Conservation (phyloP, 1,139 yeast species). For the Scheffersomyces insectosa region DNA sequence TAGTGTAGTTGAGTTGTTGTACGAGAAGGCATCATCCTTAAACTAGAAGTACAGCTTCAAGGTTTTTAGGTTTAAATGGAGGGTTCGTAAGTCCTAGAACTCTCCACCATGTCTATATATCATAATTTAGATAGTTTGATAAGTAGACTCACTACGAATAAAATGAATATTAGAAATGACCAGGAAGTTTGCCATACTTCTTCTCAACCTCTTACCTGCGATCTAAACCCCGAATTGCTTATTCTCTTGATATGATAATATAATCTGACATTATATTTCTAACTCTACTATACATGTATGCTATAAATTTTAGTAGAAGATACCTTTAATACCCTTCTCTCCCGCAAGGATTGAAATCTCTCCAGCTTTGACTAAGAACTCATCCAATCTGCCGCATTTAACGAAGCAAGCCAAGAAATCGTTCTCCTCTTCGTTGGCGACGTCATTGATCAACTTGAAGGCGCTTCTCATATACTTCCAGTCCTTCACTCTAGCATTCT, state of each 20-base stretch:
- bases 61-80: no score
- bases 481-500: conserved; percentile 39
- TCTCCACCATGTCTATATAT: no score
- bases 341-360: conserved; percentile 52
- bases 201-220: no score
- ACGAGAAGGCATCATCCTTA: conserved; percentile 87
- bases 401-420: conserved; percentile 54
- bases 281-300: no score
- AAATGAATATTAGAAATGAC: no score
- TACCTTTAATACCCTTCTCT: conserved; percentile 39
- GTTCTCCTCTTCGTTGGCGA: conserved; percentile 43
- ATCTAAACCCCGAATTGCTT: no score
- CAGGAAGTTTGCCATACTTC: no score
- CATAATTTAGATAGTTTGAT: no score
- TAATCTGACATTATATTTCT: no score
- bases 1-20: conserved; percentile 83
- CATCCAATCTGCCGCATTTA: conserved; percentile 59
- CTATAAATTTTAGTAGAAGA: conserved; percentile 10
- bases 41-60: conserved; percentile 32
- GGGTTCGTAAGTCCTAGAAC: no score
- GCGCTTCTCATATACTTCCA: conserved; percentile 53
- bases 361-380: conserved; percentile 62
- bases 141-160: no score
- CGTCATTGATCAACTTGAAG: conserved; percentile 52
- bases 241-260: no score